Conservation (phyloP, 768 basidiomycete species). For the Tylopilus felleus region DNA sequence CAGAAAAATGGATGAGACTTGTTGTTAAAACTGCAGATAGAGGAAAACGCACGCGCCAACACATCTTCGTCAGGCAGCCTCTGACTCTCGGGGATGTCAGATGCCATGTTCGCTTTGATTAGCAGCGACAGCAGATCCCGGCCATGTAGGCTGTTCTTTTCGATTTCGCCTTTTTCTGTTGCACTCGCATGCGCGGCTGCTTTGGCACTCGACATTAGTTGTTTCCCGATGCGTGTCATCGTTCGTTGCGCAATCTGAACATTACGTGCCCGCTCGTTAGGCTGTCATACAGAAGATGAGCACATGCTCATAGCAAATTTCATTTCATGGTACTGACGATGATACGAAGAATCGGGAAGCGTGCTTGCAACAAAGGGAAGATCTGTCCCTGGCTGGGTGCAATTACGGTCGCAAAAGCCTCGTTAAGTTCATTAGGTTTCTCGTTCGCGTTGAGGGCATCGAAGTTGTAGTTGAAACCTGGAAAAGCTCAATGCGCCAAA, state of each 20-base stretch:
- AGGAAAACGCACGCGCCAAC: too few relatives aligned
- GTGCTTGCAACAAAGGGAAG: slow-evolving; percentile 32
- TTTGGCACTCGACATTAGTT: slow-evolving; percentile 50
- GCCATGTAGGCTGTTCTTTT: too few relatives aligned
- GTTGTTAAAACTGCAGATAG: too few relatives aligned
- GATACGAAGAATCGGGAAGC: slow-evolving; percentile 37
- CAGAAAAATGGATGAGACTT: too few relatives aligned
- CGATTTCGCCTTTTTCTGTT: neutral
- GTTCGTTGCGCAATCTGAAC: slow-evolving; percentile 34
- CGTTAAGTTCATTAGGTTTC: slow-evolving; percentile 30
- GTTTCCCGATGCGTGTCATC: slow-evolving; percentile 48
- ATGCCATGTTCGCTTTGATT: too few relatives aligned
- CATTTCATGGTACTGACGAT: slow-evolving; percentile 33
- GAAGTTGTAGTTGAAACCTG: slow-evolving; percentile 38
- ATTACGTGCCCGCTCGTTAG: slow-evolving; percentile 14
- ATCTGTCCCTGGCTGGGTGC: neutral
- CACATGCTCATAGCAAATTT: neutral
- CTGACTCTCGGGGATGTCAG: too few relatives aligned
- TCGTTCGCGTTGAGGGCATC: slow-evolving; percentile 27
- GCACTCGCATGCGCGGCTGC: slow-evolving; percentile 27
- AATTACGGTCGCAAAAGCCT: slow-evolving; percentile 31
- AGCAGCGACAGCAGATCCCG: too few relatives aligned
- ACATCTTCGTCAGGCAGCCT: too few relatives aligned
- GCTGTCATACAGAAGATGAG: slow-evolving; percentile 14
- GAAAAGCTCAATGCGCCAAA: neutral